A percentile compares a stretch with the other conserved stretches of the same genome.
These are phyloP conservation scores for Cytospora mali DNA, from an alignment of 2,329 filamentous ascomycete genomes.

Conservation along the genomic window DNA sequence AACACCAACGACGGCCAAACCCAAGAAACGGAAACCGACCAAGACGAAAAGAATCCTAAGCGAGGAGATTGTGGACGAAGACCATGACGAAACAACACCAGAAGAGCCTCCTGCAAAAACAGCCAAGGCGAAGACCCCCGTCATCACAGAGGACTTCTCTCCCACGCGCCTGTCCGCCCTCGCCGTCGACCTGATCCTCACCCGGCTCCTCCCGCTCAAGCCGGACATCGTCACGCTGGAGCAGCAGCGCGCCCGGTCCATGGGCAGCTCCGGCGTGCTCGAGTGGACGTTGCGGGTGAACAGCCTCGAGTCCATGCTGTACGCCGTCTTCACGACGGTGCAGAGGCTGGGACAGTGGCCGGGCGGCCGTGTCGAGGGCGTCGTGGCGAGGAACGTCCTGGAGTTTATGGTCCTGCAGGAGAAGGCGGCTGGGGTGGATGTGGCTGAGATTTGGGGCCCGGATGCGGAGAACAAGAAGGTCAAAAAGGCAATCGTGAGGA, in stretches of 20 bases:
- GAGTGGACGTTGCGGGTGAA: slow-evolving; percentile 87
- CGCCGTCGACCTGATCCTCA: slow-evolving; percentile 39
- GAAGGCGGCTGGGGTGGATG: slow-evolving; percentile 6
- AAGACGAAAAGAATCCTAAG: not conserved
- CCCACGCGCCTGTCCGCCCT: slow-evolving; percentile 40
- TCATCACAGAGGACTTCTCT: slow-evolving; percentile 35
- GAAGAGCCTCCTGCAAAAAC: not conserved
- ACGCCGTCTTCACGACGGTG: slow-evolving; percentile 67
- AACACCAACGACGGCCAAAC: slow-evolving; percentile 21
- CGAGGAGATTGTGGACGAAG: not conserved
- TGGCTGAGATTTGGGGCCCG: slow-evolving; percentile 38
- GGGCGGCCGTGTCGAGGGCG: slow-evolving; percentile 38
- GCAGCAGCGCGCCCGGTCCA: slow-evolving; percentile 63
- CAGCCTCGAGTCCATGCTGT: slow-evolving; percentile 79
- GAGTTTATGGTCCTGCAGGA: slow-evolving; percentile 30
- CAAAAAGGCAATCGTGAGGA: slow-evolving; percentile 65
- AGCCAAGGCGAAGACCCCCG: slow-evolving; percentile 1
- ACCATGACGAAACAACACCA: not conserved
- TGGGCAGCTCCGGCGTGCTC: slow-evolving; percentile 64
- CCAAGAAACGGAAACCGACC: slow-evolving; percentile 6
- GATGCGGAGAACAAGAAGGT: slow-evolving; percentile 53
- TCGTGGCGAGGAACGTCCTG: slow-evolving; percentile 60
- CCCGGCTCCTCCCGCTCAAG: slow-evolving; percentile 48
- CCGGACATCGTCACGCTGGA: slow-evolving; percentile 74
- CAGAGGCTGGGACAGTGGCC: slow-evolving; percentile 46